These are phyloP conservation scores for Pisolithus microcarpus DNA, from an alignment of 768 basidiomycete genomes.

Conservation along the genomic window DNA sequence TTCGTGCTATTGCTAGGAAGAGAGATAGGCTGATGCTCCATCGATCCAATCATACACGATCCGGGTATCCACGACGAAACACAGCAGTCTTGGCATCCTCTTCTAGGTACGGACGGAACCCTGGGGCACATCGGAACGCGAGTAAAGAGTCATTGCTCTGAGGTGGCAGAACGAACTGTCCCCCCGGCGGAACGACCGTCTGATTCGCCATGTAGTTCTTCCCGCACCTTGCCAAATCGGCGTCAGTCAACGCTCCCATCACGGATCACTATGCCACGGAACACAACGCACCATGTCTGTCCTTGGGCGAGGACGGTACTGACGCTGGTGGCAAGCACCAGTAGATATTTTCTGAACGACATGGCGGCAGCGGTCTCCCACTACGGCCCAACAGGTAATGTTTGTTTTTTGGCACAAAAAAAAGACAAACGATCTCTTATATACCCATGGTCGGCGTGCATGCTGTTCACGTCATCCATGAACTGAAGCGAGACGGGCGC, in stretches of 20 bases:
- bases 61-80: conserved; percentile 34
- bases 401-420: background rate
- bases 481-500: background rate
- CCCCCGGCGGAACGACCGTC: conserved; percentile 38
- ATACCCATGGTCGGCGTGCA: background rate
- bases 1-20: conserved; percentile 3
- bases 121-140: conserved; percentile 41
- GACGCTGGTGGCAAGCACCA: conserved; percentile 11
- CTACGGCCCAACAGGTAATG: background rate
- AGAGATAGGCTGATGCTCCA: conserved; percentile 28
- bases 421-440: background rate
- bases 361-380: conserved; percentile 6
- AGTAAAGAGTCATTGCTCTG: conserved; percentile 32
- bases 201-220: conserved; percentile 40
- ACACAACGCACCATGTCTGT: conserved; percentile 17
- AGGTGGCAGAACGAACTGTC: conserved; percentile 35
- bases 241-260: too few relatives aligned
- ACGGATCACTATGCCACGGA: too few relatives aligned
- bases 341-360: conserved; percentile 8
- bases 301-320: conserved; percentile 13
- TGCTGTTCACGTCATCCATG: conserved; percentile 1
- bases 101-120: conserved; percentile 40
- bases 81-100: conserved; percentile 25
- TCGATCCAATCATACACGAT: conserved; percentile 30
- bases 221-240: conserved; percentile 36